These are phyloP conservation scores for Colletotrichum lentis DNA, from an alignment of 2,329 filamentous ascomycete genomes.

Conservation along the genomic window DNA sequence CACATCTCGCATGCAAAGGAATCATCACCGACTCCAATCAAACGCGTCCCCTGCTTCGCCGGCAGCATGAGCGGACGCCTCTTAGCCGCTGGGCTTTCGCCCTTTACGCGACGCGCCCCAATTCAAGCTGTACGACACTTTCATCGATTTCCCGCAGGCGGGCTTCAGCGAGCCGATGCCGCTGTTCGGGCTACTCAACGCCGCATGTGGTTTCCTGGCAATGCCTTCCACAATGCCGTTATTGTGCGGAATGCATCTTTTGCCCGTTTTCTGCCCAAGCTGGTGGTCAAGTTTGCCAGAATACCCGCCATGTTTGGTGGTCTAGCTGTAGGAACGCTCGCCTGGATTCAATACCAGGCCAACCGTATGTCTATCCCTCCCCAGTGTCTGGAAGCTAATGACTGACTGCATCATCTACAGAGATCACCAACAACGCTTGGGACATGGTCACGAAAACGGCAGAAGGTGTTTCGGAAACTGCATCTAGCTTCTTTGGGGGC, in stretches of 20 bases:
- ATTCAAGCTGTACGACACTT: constrained; percentile 67
- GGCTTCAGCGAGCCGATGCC: constrained; percentile 72
- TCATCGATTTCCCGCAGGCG: constrained; percentile 72
- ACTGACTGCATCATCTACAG: constrained; percentile 47
- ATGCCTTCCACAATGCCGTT: constrained; percentile 83
- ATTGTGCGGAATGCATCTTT: constrained; percentile 71
- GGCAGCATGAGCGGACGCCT: constrained; percentile 75
- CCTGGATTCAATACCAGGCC: constrained; percentile 96
- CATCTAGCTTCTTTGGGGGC: constrained; percentile 73
- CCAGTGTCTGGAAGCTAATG: not conserved
- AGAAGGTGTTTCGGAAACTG: constrained; percentile 74
- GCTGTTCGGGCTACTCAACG: constrained; percentile 67
- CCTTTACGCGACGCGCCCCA: constrained; percentile 69
- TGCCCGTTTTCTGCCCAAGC: constrained; percentile 76
- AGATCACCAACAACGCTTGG: constrained; percentile 79
- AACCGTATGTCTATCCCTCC: constrained; percentile 68
- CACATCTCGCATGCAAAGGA: constrained; percentile 23
- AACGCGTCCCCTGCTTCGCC: constrained; percentile 33
- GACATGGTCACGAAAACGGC: constrained; percentile 78
- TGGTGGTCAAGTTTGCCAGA: constrained; percentile 88
- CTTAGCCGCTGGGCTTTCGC: constrained; percentile 75
- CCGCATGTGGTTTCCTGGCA: constrained; percentile 80
- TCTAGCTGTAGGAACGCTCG: constrained; percentile 82
- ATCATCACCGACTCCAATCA: not conserved
- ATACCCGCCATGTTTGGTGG: constrained; percentile 93